Evolutionary conservation across 352 stramenopile species (phyloP).

Genomic region (Phytophthora sp.): DNA sequence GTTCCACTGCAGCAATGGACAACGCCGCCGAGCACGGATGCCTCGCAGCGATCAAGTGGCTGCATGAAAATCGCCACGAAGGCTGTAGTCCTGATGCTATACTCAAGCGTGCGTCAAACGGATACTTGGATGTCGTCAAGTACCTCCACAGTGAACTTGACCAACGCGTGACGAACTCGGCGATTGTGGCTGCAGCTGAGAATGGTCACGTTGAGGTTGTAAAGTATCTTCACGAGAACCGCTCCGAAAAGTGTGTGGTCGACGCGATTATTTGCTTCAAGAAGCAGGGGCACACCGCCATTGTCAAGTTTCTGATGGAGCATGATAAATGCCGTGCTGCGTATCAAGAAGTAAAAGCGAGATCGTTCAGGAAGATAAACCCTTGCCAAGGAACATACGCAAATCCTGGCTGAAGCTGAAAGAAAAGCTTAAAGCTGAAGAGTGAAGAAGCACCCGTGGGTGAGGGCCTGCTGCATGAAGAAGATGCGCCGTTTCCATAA

Average conservation of each 20-base stretch:
- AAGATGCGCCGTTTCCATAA: too few species aligned
- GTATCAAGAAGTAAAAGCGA: background rate
- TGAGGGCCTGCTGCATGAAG: too few species aligned
- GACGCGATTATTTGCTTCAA: background rate
- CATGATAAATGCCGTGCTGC: slow-evolving; percentile 9
- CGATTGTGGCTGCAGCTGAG: slow-evolving; percentile 10
- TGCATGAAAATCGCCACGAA: slow-evolving; percentile 14
- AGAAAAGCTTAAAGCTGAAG: too few species aligned
- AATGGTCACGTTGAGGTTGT: slow-evolving; percentile 16
- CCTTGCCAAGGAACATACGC: too few species aligned
- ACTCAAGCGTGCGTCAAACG: slow-evolving; percentile 13
- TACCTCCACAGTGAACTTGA: slow-evolving; percentile 17
- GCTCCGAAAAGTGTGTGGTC: background rate
- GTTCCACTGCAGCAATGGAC: slow-evolving; percentile 22
- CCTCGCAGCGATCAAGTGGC: slow-evolving; percentile 13
- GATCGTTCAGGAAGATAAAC: too few species aligned
- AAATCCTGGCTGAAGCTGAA: too few species aligned
- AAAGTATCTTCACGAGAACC: slow-evolving; percentile 14
- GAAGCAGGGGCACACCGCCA: background rate
- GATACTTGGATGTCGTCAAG: slow-evolving; percentile 24
- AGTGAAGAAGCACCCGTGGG: too few species aligned
- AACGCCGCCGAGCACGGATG: slow-evolving; percentile 1
- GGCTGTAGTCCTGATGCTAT: slow-evolving; percentile 20
- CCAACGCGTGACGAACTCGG: slow-evolving; percentile 7
- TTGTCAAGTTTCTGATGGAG: background rate